Conservation (phyloP, 345 rosid species). For the Kernera saxatilis region DNA sequence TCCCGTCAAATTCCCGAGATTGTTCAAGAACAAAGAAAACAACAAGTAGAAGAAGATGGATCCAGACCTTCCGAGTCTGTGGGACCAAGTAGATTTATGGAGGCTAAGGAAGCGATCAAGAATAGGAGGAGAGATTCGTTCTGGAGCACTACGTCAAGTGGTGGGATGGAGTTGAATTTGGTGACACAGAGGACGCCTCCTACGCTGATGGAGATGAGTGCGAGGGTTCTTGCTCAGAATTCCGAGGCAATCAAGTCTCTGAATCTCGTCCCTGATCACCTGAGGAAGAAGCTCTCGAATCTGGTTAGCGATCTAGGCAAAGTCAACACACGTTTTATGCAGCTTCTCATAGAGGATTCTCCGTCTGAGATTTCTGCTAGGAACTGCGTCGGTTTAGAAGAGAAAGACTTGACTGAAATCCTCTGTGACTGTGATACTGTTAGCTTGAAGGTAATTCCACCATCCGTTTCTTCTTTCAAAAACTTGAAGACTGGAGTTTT, state of each 20-base stretch:
- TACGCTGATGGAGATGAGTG: constrained; percentile 31
- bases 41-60: neutral
- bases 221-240: constrained; percentile 32
- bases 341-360: constrained; percentile 38
- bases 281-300: constrained; percentile 33
- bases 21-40: neutral
- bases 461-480: neutral
- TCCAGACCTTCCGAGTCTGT: too few relatives aligned
- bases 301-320: constrained; percentile 23
- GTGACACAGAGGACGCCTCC: constrained; percentile 17
- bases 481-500: neutral
- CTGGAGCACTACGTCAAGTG: neutral
- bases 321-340: constrained; percentile 29
- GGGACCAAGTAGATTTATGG: too few relatives aligned
- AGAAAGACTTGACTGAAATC: constrained; percentile 30
- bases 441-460: constrained; percentile 25
- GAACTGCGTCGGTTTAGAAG: constrained; percentile 27
- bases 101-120: constrained; percentile 30
- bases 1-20: neutral
- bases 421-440: constrained; percentile 33
- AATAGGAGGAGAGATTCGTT: neutral
- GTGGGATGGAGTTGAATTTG: neutral
- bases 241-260: constrained; percentile 36
- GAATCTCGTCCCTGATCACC: constrained; percentile 34
- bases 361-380: constrained; percentile 34